Conservation (phyloP, 768 basidiomycete genomes). For the Lentinus brumalis region DNA sequence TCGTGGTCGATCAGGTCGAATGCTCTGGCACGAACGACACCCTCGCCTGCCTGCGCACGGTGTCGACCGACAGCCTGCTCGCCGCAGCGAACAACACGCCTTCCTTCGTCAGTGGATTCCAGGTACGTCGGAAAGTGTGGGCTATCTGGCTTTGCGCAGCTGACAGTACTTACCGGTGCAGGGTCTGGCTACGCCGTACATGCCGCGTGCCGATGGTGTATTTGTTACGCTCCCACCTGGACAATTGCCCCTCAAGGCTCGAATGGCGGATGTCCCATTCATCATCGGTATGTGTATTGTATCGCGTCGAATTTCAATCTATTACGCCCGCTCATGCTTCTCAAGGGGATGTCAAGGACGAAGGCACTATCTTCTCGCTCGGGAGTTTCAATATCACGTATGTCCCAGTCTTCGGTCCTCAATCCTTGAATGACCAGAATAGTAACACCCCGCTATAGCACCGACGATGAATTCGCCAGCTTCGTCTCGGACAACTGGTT, state of each 20-base stretch:
- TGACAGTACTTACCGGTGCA: neutral
- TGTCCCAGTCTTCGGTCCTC: neutral
- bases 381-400: conserved; percentile 33
- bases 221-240: neutral
- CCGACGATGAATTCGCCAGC: conserved; percentile 21
- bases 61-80: conserved; percentile 34
- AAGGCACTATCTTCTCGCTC: conserved; percentile 49
- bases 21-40: conserved; percentile 39
- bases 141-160: too few relatives aligned
- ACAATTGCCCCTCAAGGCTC: conserved; percentile 35
- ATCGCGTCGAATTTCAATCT: conserved; percentile 10
- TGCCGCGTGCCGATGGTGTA: too few relatives aligned
- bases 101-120: conserved; percentile 30
- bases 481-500: conserved; percentile 25
- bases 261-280: too few relatives aligned
- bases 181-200: too few relatives aligned
- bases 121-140: neutral
- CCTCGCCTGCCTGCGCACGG: conserved; percentile 42
- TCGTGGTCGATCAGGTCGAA: conserved; percentile 38
- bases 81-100: conserved; percentile 36
- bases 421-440: neutral
- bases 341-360: conserved; percentile 45
- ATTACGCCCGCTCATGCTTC: neutral
- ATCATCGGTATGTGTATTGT: neutral
- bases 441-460: conserved; percentile 15